Evolutionary conservation across 805 yeast species (phyloP), one percentile per base, ranked within the genome.

Genomic region (Vanderwaltozyma yarrowii): DNA sequence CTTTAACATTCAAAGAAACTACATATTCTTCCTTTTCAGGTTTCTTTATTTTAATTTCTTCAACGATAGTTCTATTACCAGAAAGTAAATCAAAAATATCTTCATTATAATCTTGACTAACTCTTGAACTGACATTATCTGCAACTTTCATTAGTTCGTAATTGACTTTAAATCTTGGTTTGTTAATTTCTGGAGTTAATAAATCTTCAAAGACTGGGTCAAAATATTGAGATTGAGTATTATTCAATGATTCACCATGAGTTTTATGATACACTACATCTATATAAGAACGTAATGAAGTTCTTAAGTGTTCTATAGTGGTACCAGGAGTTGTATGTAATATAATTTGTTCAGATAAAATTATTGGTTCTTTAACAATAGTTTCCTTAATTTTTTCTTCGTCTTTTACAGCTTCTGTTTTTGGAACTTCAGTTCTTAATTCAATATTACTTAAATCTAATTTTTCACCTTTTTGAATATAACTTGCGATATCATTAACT

Each of bases 401-500:
- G 24, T 44, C 12, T 35, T 33, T 3, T 33, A 50, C 39, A 32
- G 51, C 54, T 40, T 49, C 54, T 15, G 19, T 25, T 20, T 27
- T 15, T 2, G 21, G 3, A 18, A 67, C 61, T 27, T 49, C 54
- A 17, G 47, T 39, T 40, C 45, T 52, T 45, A 47, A 55, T 39
- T 72, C 71, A 44, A 87, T 75, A 58, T 80, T 74, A 30, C 85
- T 71, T 42, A 87, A 66, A 56, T 88, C 95, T 45, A 87, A 65
- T 50, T 74, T 78, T 44, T 73, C 71, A 45, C 71, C 71, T 25
- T 69, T 60, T 36, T 71, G 65, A 45, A 88, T 60, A 52, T 66
- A 78, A 23, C 73, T 62, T 5, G 82, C 67, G 41, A 88, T 68
- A 16, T 63, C 57, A 15, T 61, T 50, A 18, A 77, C 76, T 6